Base-by-base conservation (phyloP, 768 basidiomycete species). In the Astraeus odoratus region DNA sequence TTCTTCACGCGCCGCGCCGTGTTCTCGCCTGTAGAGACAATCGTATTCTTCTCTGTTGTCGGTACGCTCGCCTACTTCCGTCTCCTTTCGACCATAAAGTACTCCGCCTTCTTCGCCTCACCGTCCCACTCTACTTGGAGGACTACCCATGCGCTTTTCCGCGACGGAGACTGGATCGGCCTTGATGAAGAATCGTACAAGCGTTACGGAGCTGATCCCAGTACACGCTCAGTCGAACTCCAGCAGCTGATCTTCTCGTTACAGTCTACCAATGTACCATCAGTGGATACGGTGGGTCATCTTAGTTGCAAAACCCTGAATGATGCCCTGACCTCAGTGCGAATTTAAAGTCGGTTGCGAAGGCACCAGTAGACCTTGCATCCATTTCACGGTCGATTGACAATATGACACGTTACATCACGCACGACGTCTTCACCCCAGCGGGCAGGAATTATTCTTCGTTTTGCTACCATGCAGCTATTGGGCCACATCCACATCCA, bases 1-100 rank as follows among this genome's bases (percentile, higher is more conserved):
- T 82, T 84, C 1, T 70, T 89, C 52, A 84, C 84, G 4, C 74
- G 74, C 10, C 81, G 83, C 51, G 81, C 85, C 1, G 83, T 83
- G 13, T 80, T 80, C 61, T 81, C 73, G 4, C 87, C 87, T 39
- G 87, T 90, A 51, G 94, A 97, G 59, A 86, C 86, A 7, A 91
- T 96, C 51, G 92, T 96, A 46, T 79, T 81, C 62, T 86, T 90
- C 71, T 89, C 83, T 63, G 79, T 93, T 57, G 63, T 94, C 48
- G 86, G 87, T 18, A 98, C 96, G 1, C 77, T 98, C 42, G 86
- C 90, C 38, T 98, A 98, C 66, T 96, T 98, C 64, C 92, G 95
- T 58, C 75, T 96, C 53, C 77, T 99, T 48, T 79, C 79, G 45
- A 86, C 87, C 42, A 86, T 98, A 59, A 93, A 94, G 56, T 81